These are phyloP conservation scores for Coemansia sp. DNA, from an alignment of 192 early-diverging fungal species.

Conservation along the genomic window DNA sequence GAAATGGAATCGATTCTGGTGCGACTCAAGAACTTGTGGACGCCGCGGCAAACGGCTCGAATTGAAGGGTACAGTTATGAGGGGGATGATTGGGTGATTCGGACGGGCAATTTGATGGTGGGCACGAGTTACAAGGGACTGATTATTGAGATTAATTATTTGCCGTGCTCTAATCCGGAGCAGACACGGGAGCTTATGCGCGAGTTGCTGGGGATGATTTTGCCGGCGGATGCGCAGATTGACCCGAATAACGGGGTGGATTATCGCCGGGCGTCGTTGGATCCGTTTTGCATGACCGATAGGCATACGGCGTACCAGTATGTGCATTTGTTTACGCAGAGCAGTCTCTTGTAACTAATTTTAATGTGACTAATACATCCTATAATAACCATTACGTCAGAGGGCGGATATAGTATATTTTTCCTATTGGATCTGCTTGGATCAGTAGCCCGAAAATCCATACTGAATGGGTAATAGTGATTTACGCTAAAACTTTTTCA, in stretches of 20 bases:
- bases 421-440: no score
- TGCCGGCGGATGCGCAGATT: slow-evolving; percentile 47
- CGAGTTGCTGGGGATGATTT: slow-evolving; percentile 47
- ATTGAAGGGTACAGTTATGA: slow-evolving; percentile 55
- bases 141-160: slow-evolving; percentile 52
- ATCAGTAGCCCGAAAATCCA: no score
- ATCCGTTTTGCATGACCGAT: slow-evolving; percentile 45
- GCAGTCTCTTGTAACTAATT: slow-evolving; percentile 31
- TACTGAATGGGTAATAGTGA: no score
- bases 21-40: slow-evolving; percentile 54
- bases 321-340: slow-evolving; percentile 50
- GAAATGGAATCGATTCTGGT: slow-evolving; percentile 51
- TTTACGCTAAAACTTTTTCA: no score
- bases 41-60: slow-evolving; percentile 42
- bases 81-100: slow-evolving; percentile 51
- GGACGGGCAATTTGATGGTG: slow-evolving; percentile 51
- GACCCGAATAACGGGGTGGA: slow-evolving; percentile 48
- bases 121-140: slow-evolving; percentile 54
- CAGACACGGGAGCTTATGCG: slow-evolving; percentile 49
- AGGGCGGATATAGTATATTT: no score
- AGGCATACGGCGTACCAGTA: slow-evolving; percentile 55
- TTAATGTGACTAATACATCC: no score
- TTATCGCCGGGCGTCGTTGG: slow-evolving; percentile 38
- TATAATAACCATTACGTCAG: no score
- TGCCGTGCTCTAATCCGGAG: slow-evolving; percentile 51